Evolutionary conservation across 352 stramenopile genomes (phyloP).

Genomic region (Globisporangium takayamanum): DNA sequence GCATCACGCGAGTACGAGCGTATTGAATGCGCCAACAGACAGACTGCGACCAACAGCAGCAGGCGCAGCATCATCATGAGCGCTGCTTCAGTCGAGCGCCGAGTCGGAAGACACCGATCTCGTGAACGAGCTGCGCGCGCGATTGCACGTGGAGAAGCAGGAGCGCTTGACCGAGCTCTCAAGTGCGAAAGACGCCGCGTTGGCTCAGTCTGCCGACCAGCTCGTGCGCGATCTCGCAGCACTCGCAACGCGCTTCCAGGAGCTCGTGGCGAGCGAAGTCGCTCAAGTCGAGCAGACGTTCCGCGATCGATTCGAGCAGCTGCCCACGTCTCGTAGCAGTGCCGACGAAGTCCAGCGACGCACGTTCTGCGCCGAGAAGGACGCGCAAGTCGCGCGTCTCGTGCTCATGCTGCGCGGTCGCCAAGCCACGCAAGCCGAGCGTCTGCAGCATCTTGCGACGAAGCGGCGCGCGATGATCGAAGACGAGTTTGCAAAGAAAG

Average conservation of each 20-base stretch:
- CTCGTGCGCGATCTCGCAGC: constrained; percentile 3
- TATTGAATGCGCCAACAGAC: not conserved
- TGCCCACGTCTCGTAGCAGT: constrained; percentile 7
- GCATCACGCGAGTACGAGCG: not conserved
- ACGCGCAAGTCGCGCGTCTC: constrained; percentile 33
- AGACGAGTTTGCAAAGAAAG: constrained; percentile 44
- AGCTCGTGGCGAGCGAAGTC: constrained; percentile 27
- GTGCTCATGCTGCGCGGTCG: constrained; percentile 42
- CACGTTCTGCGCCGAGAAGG: constrained; percentile 24
- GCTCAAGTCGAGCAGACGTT: constrained; percentile 30
- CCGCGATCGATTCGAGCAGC: constrained; percentile 8
- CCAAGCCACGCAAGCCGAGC: constrained; percentile 20
- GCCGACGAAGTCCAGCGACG: constrained; percentile 1
- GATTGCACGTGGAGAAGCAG: constrained; percentile 43
- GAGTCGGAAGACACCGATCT: constrained; percentile 28
- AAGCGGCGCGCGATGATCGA: constrained; percentile 31
- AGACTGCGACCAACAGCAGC: constrained; percentile 15
- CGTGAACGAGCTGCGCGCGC: constrained; percentile 35
- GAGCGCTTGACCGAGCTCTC: constrained; percentile 37
- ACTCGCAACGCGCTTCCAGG: constrained; percentile 13
- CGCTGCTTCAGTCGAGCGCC: constrained; percentile 1
- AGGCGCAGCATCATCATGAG: not conserved
- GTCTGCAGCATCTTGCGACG: constrained; percentile 14
- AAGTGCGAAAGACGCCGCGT: constrained; percentile 27
- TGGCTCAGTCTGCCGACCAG: constrained; percentile 21